These are phyloP conservation scores for Ustilago crameri DNA, from an alignment of 1,284 basidiomycete genomes.

Conservation along the genomic window DNA sequence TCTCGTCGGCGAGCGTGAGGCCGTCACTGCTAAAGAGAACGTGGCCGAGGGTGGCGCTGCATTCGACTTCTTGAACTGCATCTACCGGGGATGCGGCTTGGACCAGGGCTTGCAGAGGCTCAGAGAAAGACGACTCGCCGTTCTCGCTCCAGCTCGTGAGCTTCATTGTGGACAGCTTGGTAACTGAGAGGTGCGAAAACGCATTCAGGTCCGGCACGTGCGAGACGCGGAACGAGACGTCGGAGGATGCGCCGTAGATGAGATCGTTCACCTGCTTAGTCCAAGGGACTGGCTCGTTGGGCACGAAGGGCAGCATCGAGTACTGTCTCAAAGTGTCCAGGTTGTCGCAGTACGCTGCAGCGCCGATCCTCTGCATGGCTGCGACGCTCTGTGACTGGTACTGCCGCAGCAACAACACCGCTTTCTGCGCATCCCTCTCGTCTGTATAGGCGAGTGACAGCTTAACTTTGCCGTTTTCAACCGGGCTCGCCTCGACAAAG, in stretches of 20 bases:
- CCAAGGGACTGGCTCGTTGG: slow-evolving; percentile 42
- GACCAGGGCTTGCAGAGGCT: slow-evolving; percentile 24
- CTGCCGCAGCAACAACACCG: slow-evolving; percentile 32
- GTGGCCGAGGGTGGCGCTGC: slow-evolving; percentile 37
- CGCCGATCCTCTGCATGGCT: slow-evolving; percentile 26
- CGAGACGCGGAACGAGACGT: slow-evolving; percentile 31
- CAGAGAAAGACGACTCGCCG: slow-evolving; percentile 10
- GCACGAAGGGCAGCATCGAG: slow-evolving; percentile 44
- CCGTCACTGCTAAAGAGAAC: slow-evolving; percentile 26
- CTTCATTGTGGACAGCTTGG: slow-evolving; percentile 20
- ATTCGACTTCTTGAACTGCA: slow-evolving; percentile 1
- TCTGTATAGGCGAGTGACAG: slow-evolving; percentile 29
- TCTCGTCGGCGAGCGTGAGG: slow-evolving; percentile 30
- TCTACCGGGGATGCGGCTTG: not conserved
- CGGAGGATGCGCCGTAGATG: slow-evolving; percentile 27
- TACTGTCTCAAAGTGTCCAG: slow-evolving; percentile 13
- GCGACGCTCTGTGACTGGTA: slow-evolving; percentile 22
- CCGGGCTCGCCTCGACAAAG: slow-evolving; percentile 35
- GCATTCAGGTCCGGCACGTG: slow-evolving; percentile 29
- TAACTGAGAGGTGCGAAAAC: slow-evolving; percentile 9
- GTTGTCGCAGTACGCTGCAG: slow-evolving; percentile 20
- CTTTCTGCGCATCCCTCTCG: slow-evolving; percentile 26
- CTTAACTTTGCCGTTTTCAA: slow-evolving; percentile 22
- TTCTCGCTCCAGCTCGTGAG: slow-evolving; percentile 23
- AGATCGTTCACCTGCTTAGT: slow-evolving; percentile 35